Base-by-base conservation (phyloP, 768 basidiomycete genomes). In the Auriculariales sp. region DNA sequence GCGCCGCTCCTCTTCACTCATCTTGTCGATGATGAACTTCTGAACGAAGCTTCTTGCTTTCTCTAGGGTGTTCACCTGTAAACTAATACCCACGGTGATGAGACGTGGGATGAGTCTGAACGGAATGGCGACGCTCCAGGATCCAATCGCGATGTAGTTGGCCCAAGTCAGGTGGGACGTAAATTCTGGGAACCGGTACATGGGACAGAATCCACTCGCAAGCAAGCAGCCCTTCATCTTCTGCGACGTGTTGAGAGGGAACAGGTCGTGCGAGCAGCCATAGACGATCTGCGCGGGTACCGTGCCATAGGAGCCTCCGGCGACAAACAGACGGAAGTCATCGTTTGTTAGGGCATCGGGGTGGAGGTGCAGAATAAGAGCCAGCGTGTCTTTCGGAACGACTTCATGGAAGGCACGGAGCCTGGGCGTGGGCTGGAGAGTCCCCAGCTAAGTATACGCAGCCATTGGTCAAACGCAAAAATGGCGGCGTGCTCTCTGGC, bases 271-370 rank as follows among this genome's bases (percentile, higher is more conserved):
- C 0, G 74, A 57, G 0, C 72, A 68, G 1, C 72, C 74, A 51
- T 74, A 78, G 11, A 80, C 56, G 31, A 78, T 75, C 63, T 79
- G 78, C 0, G 77, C 72, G 3, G 70, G 64, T 10, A 70, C 66
- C 0, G 72, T 73, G 17, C 78, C 79, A 54, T 71, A 77, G 2
- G 75, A 76, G 11, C 72, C 72, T 0, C 74, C 78, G 12, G 66
- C 59, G 49, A 80, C 51, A 62, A 74, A 78, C 34, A 77, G 64
- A 53, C 62, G 68, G 47, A 77, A 62, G 22, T 66, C 57, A 30
- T 57, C 53, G n/a, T n/a, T n/a, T n/a, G n/a, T n/a, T n/a, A n/a
- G n/a, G 0, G 59, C 58, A 19, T 67, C 56, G 0, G 75, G 73
- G 54, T 77, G 73, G 28, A 77, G 66, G 57, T 75, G 72, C 17